Evolutionary conservation across 192 early-diverging fungal species (phyloP).

Genomic region (Thoreauomyces humboldtii): DNA sequence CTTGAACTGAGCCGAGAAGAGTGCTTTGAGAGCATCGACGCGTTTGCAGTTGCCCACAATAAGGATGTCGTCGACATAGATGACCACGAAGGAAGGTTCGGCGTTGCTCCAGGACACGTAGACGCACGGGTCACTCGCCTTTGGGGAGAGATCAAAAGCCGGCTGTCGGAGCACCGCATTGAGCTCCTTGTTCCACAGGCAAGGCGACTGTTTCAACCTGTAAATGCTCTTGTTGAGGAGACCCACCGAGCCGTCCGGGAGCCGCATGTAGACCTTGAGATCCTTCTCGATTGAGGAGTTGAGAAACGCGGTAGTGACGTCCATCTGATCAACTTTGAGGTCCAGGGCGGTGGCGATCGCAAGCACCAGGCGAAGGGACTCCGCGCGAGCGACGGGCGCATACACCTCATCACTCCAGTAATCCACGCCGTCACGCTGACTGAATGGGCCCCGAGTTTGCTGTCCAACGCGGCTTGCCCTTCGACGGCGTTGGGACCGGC

Average conservation of each 20-base stretch:
- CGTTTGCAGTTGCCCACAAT: neutral
- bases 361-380: neutral
- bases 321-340: conserved; percentile 5
- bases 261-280: neutral
- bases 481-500: neutral
- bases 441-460: conserved; percentile 2
- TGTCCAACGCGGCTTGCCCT: neutral
- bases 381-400: conserved; percentile 23
- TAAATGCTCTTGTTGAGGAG: conserved; percentile 19
- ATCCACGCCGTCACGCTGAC: conserved; percentile 33
- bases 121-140: conserved; percentile 7
- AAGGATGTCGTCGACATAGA: neutral
- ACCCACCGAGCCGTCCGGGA: neutral
- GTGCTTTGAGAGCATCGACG: neutral
- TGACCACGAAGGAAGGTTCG: neutral
- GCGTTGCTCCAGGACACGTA: neutral
- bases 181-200: conserved; percentile 18
- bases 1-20: neutral
- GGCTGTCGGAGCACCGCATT: neutral
- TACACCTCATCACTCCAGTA: conserved; percentile 34
- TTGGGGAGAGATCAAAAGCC: neutral
- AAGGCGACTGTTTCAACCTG: conserved; percentile 29
- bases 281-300: conserved; percentile 9
- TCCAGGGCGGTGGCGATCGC: neutral
- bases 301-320: conserved; percentile 31